These are phyloP conservation scores for Tylopilus intermedius DNA, from an alignment of 768 basidiomycete genomes.

Conservation along the genomic window DNA sequence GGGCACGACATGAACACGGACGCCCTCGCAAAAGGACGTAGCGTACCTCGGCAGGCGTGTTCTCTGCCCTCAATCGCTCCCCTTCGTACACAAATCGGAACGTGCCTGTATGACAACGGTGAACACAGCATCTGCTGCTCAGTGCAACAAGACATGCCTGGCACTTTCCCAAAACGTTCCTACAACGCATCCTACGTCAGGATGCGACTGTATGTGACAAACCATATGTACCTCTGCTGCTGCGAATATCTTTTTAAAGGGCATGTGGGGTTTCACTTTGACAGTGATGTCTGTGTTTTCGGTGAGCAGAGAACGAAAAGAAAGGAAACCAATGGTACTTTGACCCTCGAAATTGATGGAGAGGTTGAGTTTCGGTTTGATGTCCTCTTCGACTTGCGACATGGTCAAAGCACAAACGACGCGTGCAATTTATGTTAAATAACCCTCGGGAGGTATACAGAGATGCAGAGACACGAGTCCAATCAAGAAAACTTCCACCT, in stretches of 20 bases:
- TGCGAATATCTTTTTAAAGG: slow-evolving; percentile 61
- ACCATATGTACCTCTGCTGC: slow-evolving; percentile 53
- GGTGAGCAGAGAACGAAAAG: not conserved
- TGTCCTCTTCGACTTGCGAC: slow-evolving; percentile 42
- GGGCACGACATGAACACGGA: not conserved
- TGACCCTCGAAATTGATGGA: slow-evolving; percentile 50
- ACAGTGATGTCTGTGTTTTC: slow-evolving; percentile 50
- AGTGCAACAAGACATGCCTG: slow-evolving; percentile 35
- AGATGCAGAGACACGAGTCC: slow-evolving; percentile 4
- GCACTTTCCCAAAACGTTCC: slow-evolving; percentile 49
- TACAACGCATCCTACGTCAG: no score
- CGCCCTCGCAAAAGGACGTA: not conserved
- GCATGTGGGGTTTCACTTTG: slow-evolving; percentile 61
- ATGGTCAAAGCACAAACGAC: slow-evolving; percentile 16
- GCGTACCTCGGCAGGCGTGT: slow-evolving; percentile 51
- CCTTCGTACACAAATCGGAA: slow-evolving; percentile 61
- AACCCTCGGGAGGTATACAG: slow-evolving; percentile 20
- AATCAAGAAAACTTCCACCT: slow-evolving; percentile 64
- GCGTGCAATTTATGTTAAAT: slow-evolving; percentile 21
- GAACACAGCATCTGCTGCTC: not conserved
- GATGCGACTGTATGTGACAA: no score
- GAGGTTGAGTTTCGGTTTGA: slow-evolving; percentile 70
- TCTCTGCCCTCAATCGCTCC: slow-evolving; percentile 39
- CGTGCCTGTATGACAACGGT: slow-evolving; percentile 39
- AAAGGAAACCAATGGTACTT: slow-evolving; percentile 33